These are phyloP conservation scores for Suhomyces panamericanus DNA, from an alignment of 1,139 yeast genomes.

Conservation along the genomic window DNA sequence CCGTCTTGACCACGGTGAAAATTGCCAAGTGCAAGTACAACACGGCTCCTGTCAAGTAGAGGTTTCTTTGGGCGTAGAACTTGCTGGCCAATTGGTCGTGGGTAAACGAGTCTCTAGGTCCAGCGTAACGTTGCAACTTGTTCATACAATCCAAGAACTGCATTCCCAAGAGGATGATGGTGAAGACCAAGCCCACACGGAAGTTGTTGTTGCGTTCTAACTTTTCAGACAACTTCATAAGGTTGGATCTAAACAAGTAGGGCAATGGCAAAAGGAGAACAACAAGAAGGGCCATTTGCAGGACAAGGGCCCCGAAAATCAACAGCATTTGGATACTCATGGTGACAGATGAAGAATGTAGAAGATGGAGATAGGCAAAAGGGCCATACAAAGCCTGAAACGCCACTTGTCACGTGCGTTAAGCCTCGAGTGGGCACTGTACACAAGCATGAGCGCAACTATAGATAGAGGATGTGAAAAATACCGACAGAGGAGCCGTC, in stretches of 20 bases:
- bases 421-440: too few species aligned
- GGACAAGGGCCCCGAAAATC: constrained; percentile 45
- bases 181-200: constrained; percentile 50
- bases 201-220: constrained; percentile 43
- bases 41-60: constrained; percentile 71
- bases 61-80: constrained; percentile 69
- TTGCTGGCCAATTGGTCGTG: constrained; percentile 51
- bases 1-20: constrained; percentile 54
- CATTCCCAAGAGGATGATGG: constrained; percentile 47
- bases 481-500: too few species aligned
- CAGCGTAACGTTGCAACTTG: constrained; percentile 38
- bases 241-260: constrained; percentile 46
- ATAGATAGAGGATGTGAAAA: too few species aligned
- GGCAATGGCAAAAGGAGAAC: constrained; percentile 65
- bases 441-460: too few species aligned
- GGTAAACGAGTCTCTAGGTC: constrained; percentile 26
- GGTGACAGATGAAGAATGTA: constrained; percentile 11
- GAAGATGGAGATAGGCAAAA: not conserved
- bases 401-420: not conserved
- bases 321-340: constrained; percentile 51
- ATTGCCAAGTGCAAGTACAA: constrained; percentile 61
- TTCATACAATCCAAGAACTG: constrained; percentile 63
- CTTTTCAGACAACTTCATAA: constrained; percentile 40
- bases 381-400: constrained; percentile 1
- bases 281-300: constrained; percentile 55